phyloP scores from a whole-genome alignment of 2,329 filamentous ascomycete species.

The Botryotinia calthae region DNA sequence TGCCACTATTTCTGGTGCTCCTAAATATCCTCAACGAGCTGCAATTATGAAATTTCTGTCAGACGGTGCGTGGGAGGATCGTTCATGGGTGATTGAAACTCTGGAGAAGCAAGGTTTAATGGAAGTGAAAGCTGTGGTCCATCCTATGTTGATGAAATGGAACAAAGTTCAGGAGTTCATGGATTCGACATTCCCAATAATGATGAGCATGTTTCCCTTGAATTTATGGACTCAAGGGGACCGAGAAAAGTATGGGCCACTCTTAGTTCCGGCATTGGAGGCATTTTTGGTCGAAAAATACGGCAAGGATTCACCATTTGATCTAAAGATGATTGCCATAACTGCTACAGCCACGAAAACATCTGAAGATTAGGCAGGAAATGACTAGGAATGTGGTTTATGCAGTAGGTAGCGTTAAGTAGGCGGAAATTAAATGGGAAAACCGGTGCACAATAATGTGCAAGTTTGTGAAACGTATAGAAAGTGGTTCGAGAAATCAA shows the following conservation, averaged over 20 bases:
- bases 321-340: not conserved
- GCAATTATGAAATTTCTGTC: not conserved
- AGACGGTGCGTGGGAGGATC: not conserved
- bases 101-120: not conserved
- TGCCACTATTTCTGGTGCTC: not conserved
- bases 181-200: not conserved
- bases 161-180: not conserved
- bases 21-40: not conserved
- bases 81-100: not conserved
- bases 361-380: not conserved
- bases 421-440: not conserved
- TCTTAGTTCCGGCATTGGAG: not conserved
- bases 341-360: not conserved
- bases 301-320: not conserved
- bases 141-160: not conserved
- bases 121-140: not conserved
- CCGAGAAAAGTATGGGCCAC: not conserved
- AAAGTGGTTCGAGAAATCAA: too few species aligned
- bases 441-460: not conserved
- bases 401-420: not conserved
- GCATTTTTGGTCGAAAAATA: not conserved
- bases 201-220: not conserved
- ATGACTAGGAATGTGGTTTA: not conserved
- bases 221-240: not conserved
- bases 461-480: too few species aligned